Conservation (phyloP, 805 yeast species). For the Ogataea methylovora region DNA sequence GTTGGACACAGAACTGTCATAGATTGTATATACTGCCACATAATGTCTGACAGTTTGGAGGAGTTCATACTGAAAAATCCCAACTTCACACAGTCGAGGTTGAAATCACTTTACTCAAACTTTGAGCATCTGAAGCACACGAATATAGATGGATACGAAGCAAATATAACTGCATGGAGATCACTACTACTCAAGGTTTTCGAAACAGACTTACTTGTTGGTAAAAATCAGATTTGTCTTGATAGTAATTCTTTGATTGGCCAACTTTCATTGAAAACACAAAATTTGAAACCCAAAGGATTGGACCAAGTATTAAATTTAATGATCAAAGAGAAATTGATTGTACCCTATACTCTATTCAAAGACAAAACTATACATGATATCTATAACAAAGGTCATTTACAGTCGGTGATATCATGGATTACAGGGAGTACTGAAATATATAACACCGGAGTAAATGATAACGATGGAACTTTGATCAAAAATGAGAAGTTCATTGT, state of each 20-base stretch:
- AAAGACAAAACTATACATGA: conserved; percentile 2
- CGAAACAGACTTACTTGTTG: conserved; percentile 16
- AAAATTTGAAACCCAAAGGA: conserved; percentile 16
- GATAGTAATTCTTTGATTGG: conserved; percentile 10
- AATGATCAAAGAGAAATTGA: conserved; percentile 12
- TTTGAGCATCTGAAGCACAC: conserved; percentile 32
- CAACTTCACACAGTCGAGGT: conserved; percentile 30
- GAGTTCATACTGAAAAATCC: conserved; percentile 15
- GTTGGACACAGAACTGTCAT: too few species aligned
- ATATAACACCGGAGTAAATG: conserved; percentile 6
- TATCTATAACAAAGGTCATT: background rate
- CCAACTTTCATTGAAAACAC: conserved; percentile 8
- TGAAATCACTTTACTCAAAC: conserved; percentile 41
- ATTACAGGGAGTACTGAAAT: background rate
- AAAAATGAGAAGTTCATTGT: conserved; percentile 14
- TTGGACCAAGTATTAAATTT: conserved; percentile 16
- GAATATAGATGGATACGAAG: conserved; percentile 42
- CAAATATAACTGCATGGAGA: conserved; percentile 42
- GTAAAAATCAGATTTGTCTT: conserved; percentile 16
- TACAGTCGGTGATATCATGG: background rate
- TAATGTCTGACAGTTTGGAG: background rate
- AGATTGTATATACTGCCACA: too few species aligned
- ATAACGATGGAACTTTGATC: conserved; percentile 10
- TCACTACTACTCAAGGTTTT: conserved; percentile 24
- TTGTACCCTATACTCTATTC: conserved; percentile 16